A percentile compares a stretch with the other conserved stretches of the same genome.
Evolutionary conservation across 2,329 filamentous ascomycete genomes (phyloP).

Genomic region (Ceratocystis ficicola): DNA sequence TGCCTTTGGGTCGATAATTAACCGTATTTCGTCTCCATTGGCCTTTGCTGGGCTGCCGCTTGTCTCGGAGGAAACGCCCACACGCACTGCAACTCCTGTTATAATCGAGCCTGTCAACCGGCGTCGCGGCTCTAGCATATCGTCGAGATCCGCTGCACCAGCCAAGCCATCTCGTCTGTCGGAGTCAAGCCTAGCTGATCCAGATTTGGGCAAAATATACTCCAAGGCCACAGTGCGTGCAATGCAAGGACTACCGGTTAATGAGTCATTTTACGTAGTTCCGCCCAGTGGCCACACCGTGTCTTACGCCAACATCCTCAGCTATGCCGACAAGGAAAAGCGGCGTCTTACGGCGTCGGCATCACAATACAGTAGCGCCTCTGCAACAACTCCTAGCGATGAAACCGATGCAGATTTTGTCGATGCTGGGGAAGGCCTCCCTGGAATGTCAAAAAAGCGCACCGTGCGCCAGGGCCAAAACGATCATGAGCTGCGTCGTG

Average conservation of each 20-base stretch:
- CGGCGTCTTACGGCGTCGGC: conserved; percentile 45
- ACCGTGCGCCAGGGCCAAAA: conserved; percentile 33
- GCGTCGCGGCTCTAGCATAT: conserved; percentile 25
- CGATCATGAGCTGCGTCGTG: conserved; percentile 48
- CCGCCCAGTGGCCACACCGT: conserved; percentile 83
- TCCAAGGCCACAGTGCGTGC: conserved; percentile 75
- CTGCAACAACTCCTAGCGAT: conserved; percentile 35
- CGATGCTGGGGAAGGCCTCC: conserved; percentile 56
- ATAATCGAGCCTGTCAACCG: conserved; percentile 11
- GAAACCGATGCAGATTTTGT: conserved; percentile 78
- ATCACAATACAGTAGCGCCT: conserved; percentile 34
- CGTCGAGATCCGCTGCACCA: not conserved
- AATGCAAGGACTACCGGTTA: conserved; percentile 55
- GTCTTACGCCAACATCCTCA: conserved; percentile 83
- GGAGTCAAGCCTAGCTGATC: conserved; percentile 35
- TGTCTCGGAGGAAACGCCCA: conserved; percentile 38
- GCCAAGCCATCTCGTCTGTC: conserved; percentile 15
- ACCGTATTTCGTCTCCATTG: conserved; percentile 75
- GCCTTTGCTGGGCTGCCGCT: conserved; percentile 88
- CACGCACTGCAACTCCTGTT: not conserved
- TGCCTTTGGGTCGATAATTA: conserved; percentile 79
- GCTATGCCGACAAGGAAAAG: conserved; percentile 54
- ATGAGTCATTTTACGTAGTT: conserved; percentile 86
- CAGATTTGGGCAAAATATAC: conserved; percentile 72
- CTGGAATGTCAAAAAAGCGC: conserved; percentile 25